A percentile compares a stretch with the other conserved stretches of the same genome.
Evolutionary conservation across 352 stramenopile genomes (phyloP).

Genomic region (Thalassiosira oceanica): DNA sequence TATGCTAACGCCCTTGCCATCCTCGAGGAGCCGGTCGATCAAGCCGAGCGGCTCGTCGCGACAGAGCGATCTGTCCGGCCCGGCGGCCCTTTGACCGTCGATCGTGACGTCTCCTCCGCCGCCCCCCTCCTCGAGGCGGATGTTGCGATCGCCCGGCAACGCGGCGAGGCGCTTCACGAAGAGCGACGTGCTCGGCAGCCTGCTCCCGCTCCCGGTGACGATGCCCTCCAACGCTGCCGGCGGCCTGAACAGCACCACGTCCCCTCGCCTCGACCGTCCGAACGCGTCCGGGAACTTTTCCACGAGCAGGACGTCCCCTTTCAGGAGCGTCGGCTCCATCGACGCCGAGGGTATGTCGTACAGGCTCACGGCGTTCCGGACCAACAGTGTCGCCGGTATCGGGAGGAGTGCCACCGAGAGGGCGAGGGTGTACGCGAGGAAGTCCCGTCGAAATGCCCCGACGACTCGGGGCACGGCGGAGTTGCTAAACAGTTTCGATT

Average conservation of each 20-base stretch:
- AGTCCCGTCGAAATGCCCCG: conserved; percentile 44
- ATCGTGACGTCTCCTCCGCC: conserved; percentile 31
- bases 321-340: conserved; percentile 56
- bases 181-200: conserved; percentile 30
- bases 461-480: conserved; percentile 33
- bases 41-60: conserved; percentile 39
- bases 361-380: conserved; percentile 27
- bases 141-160: conserved; percentile 36
- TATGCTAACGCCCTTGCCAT: conserved; percentile 36
- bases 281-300: conserved; percentile 51
- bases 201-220: conserved; percentile 24
- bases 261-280: conserved; percentile 21
- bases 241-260: conserved; percentile 53
- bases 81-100: conserved; percentile 16
- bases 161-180: conserved; percentile 55
- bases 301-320: conserved; percentile 53
- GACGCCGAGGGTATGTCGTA: conserved; percentile 51
- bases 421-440: conserved; percentile 26
- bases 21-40: conserved; percentile 32
- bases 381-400: conserved; percentile 29
- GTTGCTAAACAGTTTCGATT: no score
- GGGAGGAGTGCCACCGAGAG: conserved; percentile 45
- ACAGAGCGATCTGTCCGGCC: conserved; percentile 36
- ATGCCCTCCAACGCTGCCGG: conserved; percentile 42
- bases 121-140: conserved; percentile 20